Conservation (phyloP, 768 basidiomycete genomes). For the Psilocybe cubensis region DNA sequence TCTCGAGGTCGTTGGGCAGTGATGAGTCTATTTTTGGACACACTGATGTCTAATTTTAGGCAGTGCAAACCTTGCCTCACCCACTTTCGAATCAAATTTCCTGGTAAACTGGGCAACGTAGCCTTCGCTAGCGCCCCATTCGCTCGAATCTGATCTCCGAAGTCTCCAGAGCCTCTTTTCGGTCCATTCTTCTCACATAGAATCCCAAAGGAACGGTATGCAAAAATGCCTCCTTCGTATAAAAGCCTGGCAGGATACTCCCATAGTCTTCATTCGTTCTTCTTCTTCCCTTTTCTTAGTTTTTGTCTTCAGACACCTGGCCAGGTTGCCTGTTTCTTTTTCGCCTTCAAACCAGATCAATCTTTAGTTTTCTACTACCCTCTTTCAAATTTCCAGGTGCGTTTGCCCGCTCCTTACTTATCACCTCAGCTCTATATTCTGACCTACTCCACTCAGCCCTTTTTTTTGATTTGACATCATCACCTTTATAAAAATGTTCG, state of each 20-base stretch:
- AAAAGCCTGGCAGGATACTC: constrained; percentile 8
- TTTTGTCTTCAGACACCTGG: constrained; percentile 28
- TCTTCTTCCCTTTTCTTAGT: constrained; percentile 30
- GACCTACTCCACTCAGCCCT: constrained; percentile 12
- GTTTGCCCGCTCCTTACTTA: not conserved
- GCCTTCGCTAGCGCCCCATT: not conserved
- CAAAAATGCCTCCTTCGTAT: not conserved
- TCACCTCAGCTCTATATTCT: not conserved
- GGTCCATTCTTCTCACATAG: not conserved
- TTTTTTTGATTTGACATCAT: constrained; percentile 19
- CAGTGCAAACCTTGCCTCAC: not conserved
- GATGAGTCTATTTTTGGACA: not conserved
- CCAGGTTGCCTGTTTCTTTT: constrained; percentile 40
- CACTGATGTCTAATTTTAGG: not conserved
- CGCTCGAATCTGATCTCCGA: constrained; percentile 1
- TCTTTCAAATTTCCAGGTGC: constrained; percentile 27
- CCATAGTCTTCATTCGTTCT: constrained; percentile 22
- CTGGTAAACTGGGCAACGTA: not conserved
- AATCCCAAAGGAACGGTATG: constrained; percentile 1
- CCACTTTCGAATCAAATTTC: not conserved
- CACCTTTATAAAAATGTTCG: constrained; percentile 36
- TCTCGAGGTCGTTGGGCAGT: not conserved
- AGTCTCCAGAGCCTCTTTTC: not conserved
- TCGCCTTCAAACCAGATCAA: constrained; percentile 24
- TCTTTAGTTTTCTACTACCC: constrained; percentile 28